These are phyloP conservation scores for Paecilomyces fulvus DNA, from an alignment of 2,329 filamentous ascomycete genomes.

Conservation along the genomic window DNA sequence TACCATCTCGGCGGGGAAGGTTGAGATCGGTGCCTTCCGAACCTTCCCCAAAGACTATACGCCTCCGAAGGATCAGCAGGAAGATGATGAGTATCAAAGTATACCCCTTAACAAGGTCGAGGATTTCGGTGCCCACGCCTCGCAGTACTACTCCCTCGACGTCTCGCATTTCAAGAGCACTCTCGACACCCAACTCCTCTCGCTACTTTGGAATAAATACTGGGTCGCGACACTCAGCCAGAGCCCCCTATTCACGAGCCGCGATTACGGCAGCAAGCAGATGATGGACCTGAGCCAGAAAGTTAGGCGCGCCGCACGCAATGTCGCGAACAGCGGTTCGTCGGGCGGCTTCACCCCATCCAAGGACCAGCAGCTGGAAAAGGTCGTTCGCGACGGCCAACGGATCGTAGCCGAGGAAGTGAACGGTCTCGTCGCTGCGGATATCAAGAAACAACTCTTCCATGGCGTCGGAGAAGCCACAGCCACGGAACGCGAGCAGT, in stretches of 20 bases:
- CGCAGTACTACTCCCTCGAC: slow-evolving; percentile 82
- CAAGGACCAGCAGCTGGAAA: slow-evolving; percentile 42
- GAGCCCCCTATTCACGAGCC: slow-evolving; percentile 81
- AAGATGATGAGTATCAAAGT: slow-evolving; percentile 37
- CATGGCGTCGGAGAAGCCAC: slow-evolving; percentile 28
- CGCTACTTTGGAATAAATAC: slow-evolving; percentile 96
- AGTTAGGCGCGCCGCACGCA: slow-evolving; percentile 56
- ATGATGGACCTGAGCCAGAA: slow-evolving; percentile 82
- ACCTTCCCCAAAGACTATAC: slow-evolving; percentile 75
- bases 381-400: slow-evolving; percentile 48
- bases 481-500: slow-evolving; percentile 9
- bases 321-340: slow-evolving; percentile 24
- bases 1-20: slow-evolving; percentile 87
- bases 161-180: slow-evolving; percentile 93
- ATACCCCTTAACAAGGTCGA: slow-evolving; percentile 91
- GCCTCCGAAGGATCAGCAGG: slow-evolving; percentile 39
- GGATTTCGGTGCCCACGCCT: slow-evolving; percentile 89
- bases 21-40: slow-evolving; percentile 94
- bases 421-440: slow-evolving; percentile 37
- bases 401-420: slow-evolving; percentile 50
- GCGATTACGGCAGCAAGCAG: slow-evolving; percentile 87
- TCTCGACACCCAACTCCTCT: slow-evolving; percentile 76
- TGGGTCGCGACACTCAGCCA: slow-evolving; percentile 88
- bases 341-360: slow-evolving; percentile 18
- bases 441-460: slow-evolving; percentile 46